phyloP scores from a whole-genome alignment of 1,284 basidiomycete genomes.

The Golubevia sp. region DNA sequence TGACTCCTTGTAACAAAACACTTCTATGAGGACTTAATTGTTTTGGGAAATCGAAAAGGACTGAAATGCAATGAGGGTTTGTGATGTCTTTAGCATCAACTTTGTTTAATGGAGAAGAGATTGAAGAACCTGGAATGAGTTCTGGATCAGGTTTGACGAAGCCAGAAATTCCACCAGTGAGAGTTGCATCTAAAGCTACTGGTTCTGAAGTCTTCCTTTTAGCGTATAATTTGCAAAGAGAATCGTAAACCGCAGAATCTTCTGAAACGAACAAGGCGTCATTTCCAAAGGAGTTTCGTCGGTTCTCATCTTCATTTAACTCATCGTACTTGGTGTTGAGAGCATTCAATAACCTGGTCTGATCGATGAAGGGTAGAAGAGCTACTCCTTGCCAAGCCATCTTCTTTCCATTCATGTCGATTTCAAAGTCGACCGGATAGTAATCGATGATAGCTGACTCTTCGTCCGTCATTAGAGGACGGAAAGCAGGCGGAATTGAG shows the following conservation, averaged over 20 bases:
- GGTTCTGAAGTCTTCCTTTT: conserved; percentile 36
- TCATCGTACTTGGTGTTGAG: conserved; percentile 36
- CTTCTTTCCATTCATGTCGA: conserved; percentile 99
- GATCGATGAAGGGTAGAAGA: conserved; percentile 92
- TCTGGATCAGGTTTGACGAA: conserved; percentile 79
- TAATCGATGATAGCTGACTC: conserved; percentile 95
- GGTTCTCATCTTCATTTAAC: conserved; percentile 69
- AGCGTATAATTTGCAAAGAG: conserved; percentile 45
- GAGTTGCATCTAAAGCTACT: conserved; percentile 70
- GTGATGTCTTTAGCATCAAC: conserved; percentile 72
- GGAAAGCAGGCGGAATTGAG: conserved; percentile 86
- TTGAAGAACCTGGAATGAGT: conserved; percentile 89
- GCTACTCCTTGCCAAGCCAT: conserved; percentile 99
- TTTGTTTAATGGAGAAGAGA: conserved; percentile 72
- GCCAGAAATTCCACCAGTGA: conserved; percentile 81
- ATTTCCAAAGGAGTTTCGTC: conserved; percentile 50
- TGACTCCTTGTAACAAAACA: conserved; percentile 77
- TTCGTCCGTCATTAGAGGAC: conserved; percentile 82
- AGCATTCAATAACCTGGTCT: conserved; percentile 67
- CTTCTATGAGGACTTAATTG: conserved; percentile 85
- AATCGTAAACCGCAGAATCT: conserved; percentile 66
- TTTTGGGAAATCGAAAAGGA: conserved; percentile 84
- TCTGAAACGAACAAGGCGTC: conserved; percentile 42
- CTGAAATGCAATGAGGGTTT: conserved; percentile 84
- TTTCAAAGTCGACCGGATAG: conserved; percentile 87